phyloP scores from a whole-genome alignment of 169 alveolate species.

The Neospora caninum region DNA sequence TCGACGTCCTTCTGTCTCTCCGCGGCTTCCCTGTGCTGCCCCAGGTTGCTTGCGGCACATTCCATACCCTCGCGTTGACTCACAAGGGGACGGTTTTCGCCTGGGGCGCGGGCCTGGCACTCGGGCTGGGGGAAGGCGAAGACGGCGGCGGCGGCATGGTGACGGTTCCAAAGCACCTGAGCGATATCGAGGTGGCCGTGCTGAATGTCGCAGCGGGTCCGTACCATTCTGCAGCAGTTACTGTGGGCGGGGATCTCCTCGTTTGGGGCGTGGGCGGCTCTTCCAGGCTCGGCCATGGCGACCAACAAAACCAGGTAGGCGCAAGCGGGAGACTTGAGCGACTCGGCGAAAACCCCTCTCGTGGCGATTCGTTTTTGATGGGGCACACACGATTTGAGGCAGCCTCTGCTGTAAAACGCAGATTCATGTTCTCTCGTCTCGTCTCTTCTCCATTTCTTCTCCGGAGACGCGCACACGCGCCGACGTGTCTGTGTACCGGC shows the following conservation, averaged over 20 bases:
- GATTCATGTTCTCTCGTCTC: no score
- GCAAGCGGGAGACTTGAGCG: background rate
- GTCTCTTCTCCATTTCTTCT: no score
- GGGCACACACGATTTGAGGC: no score
- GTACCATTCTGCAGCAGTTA: conserved; percentile 78
- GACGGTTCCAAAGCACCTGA: conserved; percentile 37
- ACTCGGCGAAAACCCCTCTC: no score
- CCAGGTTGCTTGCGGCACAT: conserved; percentile 76
- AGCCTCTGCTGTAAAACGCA: no score
- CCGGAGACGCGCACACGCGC: no score
- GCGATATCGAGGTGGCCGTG: conserved; percentile 35
- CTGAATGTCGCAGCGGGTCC: conserved; percentile 78
- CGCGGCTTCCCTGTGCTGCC: background rate
- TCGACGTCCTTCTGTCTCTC: background rate
- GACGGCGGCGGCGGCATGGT: conserved; percentile 21
- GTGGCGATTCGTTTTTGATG: no score
- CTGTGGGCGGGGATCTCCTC: conserved; percentile 72
- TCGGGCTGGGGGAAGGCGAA: conserved; percentile 52
- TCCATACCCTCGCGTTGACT: conserved; percentile 71
- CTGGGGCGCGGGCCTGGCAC: conserved; percentile 72
- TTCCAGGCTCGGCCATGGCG: conserved; percentile 76
- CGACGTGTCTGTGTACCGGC: no score
- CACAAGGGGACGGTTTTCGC: conserved; percentile 69
- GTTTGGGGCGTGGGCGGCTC: conserved; percentile 79
- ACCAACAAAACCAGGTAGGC: conserved; percentile 67